Evolutionary conservation across 169 alveolate species (phyloP), one percentile per base, ranked within the genome.

Genomic region (Cryptosporidium parvum): DNA sequence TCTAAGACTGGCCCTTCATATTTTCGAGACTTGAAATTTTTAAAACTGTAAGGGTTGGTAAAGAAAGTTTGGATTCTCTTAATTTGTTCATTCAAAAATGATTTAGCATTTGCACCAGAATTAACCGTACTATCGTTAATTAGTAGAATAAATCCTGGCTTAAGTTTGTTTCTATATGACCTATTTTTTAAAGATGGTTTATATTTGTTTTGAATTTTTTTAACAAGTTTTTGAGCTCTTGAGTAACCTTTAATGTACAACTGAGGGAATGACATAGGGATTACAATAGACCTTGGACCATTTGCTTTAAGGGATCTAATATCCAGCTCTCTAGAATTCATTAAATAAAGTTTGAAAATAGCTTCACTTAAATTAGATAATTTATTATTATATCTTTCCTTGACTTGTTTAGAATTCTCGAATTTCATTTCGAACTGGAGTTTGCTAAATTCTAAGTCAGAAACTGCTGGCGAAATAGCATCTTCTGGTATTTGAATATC

Each of bases 221-320:
- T 61, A 7, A 80, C 89, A 26, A 80, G 62, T 29, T 80, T 80
- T 52, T 26, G 69, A 42, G 89, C 89, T 42, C 70, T 80, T 2
- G 69, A 59, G 75, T 80, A 80, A 12, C 89, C 89, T 80, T 80
- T 80, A 6, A 80, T 80, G 18, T 80, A 80, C 48, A 80, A 31
- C 33, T 80, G 89, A 23, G 89, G 89, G 51, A 80, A 80, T 18
- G 89, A 59, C 89, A 80, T 80, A 12, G 89, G 89, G 29, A 80
- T 65, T n/a, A 80, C 67, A n/a, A 80, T 9, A 8, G 75, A 61
- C 31, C 75, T 80, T 16, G 89, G 89, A 37, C 89, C 89, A 59
- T 80, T 80, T 42, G 89, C 80, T 26, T 65, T 80, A 12, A 80
- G 51, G 2, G 89, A 80, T 21, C 89, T 39, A 42, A 44, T 39